A percentile compares a stretch with the other conserved stretches of the same genome.
phyloP scores from a whole-genome alignment of 176 grass and related monocot genomes.

The Oryza officinalis region DNA sequence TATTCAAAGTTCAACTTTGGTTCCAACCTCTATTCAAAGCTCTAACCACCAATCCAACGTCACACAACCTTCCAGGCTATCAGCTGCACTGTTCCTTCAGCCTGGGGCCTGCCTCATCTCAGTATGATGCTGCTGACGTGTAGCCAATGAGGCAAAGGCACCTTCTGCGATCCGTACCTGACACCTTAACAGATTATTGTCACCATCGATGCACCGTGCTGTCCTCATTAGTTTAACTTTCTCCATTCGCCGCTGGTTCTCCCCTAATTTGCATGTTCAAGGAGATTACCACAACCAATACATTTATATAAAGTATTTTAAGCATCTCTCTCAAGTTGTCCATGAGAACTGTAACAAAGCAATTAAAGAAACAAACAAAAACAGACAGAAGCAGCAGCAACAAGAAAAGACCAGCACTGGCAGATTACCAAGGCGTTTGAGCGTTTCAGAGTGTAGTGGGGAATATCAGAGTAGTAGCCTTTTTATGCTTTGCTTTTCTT shows the following conservation, averaged over 20 bases:
- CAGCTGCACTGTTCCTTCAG: neutral
- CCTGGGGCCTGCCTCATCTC: neutral
- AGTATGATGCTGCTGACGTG: slow-evolving; percentile 20
- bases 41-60: neutral
- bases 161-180: neutral
- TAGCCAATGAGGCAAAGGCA: neutral
- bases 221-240: slow-evolving; percentile 1
- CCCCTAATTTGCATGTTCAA: neutral
- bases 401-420: neutral
- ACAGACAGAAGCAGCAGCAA: slow-evolving; percentile 1
- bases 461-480: slow-evolving; percentile 30
- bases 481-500: slow-evolving; percentile 4
- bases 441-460: neutral
- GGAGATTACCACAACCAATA: neutral
- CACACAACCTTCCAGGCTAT: neutral
- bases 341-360: slow-evolving; percentile 8
- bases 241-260: neutral
- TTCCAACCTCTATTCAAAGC: no score
- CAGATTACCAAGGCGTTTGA: slow-evolving; percentile 22
- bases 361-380: slow-evolving; percentile 12
- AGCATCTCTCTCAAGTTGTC: neutral
- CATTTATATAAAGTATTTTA: neutral
- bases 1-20: neutral
- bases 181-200: slow-evolving; percentile 16
- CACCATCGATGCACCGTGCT: slow-evolving; percentile 4